Evolutionary conservation across 176 grass and related monocot species (phyloP).

Genomic region (Zizania latifolia): DNA sequence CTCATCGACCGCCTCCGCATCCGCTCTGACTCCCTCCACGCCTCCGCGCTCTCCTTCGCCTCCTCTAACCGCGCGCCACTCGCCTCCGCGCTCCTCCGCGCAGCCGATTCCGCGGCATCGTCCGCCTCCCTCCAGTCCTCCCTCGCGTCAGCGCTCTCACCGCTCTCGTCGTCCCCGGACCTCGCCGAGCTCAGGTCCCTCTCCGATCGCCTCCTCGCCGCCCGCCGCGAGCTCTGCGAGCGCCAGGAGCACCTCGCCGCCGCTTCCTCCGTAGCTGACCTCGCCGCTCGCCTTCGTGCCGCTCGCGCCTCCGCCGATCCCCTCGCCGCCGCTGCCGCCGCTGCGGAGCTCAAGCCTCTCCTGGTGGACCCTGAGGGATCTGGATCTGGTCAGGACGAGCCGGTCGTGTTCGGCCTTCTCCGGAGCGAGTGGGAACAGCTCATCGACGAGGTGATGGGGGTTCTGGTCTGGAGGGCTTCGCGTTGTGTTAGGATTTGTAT

Average conservation of each 20-base stretch:
- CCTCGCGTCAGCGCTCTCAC: conserved; percentile 46
- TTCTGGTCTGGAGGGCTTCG: neutral
- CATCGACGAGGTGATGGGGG: conserved; percentile 56
- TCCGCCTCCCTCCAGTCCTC: conserved; percentile 35
- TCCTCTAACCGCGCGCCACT: conserved; percentile 57
- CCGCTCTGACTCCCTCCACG: conserved; percentile 67
- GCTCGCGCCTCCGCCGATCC: conserved; percentile 53
- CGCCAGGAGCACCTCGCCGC: conserved; percentile 59
- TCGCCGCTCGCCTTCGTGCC: conserved; percentile 43
- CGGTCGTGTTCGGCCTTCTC: conserved; percentile 63
- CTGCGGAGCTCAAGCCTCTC: conserved; percentile 46
- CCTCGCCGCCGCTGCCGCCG: conserved; percentile 38
- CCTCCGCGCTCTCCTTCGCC: conserved; percentile 64
- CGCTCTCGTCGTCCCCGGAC: conserved; percentile 56
- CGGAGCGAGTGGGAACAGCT: conserved; percentile 65
- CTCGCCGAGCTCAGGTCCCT: conserved; percentile 64
- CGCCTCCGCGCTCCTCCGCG: conserved; percentile 45
- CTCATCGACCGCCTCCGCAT: conserved; percentile 87
- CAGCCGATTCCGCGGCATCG: conserved; percentile 34
- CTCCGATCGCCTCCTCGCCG: conserved; percentile 47
- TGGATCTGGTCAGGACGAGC: conserved; percentile 38
- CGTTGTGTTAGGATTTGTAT: conserved; percentile 22
- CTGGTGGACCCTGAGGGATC: conserved; percentile 23
- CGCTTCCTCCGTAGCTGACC: conserved; percentile 37
- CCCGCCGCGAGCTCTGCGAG: conserved; percentile 61